Base-by-base conservation (phyloP, 2,329 filamentous ascomycete genomes). In the Furcasterigmium sp. region DNA sequence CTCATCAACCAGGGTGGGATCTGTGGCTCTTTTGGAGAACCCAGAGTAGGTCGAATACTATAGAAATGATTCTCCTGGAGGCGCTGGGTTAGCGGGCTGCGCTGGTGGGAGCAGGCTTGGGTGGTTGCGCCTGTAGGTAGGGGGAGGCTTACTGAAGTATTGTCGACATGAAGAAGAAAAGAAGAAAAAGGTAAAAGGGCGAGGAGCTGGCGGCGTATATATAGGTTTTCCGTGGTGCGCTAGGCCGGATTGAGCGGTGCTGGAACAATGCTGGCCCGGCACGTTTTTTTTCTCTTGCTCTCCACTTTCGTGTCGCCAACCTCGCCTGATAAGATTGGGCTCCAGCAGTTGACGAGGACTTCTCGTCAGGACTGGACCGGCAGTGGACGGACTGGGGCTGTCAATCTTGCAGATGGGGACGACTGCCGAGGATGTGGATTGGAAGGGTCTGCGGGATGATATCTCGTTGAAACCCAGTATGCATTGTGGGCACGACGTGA, bases 1-100 rank as follows among this genome's bases (percentile, higher is more conserved):
- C 68, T 94, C 88, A 93, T 94, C 88, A 87, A 86, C 87, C 87
- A 89, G 87, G 86, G 83, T 91, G 80, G 82, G 82, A 80, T 89
- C 85, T 91, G 85, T 89, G 80, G 87, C 90, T 95, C 77, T 76
- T 85, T 79, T 90, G 78, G 81, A 82, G 80, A 91, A 85, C 82
- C 88, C 85, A 93, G 87, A 88, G 82, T 78, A 76, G 78, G 85
- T 90, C 82, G 82, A 87, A 78, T 84, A 91, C 89, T 95, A 90
- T 91, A 95, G 86, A 95, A 94, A 87, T 88, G 87, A 91, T 91
- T 91, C 87, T 89, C 69, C 64, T 73, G n/a, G 63, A 51, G 53
- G 53, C 11, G 23, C 23, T 7, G 11, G 11, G 23, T 26, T 26
- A 26, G 23, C 23, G 11, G 23, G 23, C 7, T 7, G 11, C 11